These are phyloP conservation scores for Malbranchea zuffiana DNA, from an alignment of 2,329 filamentous ascomycete genomes.

Conservation along the genomic window DNA sequence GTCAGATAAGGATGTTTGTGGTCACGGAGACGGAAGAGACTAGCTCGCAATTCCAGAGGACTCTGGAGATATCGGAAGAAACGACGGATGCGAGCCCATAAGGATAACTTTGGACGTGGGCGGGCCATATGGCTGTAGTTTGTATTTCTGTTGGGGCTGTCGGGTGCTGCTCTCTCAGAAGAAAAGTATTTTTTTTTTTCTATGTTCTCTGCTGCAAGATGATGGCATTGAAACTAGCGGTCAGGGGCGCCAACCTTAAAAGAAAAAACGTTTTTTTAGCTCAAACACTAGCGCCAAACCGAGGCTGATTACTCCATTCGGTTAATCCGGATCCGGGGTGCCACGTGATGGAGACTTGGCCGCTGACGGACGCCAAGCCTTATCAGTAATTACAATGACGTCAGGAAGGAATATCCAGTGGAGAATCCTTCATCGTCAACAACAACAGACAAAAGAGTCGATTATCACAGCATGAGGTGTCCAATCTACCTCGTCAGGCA, in stretches of 20 bases:
- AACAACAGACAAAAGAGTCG: too few species aligned
- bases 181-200: conserved; percentile 2
- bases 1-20: conserved; percentile 15
- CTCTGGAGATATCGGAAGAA: conserved; percentile 10
- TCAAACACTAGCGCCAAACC: too few species aligned
- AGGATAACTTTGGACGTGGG: conserved; percentile 9
- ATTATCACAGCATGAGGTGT: too few species aligned
- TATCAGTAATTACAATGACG: too few species aligned
- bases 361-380: too few species aligned
- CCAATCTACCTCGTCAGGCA: too few species aligned
- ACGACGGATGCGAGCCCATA: conserved; percentile 8
- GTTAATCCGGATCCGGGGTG: too few species aligned
- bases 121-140: conserved; percentile 6
- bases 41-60: conserved; percentile 13
- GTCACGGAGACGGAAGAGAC: conserved; percentile 12
- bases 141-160: not conserved
- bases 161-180: not conserved
- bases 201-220: conserved; percentile 5
- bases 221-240: conserved; percentile 10
- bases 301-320: too few species aligned
- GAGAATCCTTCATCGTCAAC: too few species aligned
- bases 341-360: too few species aligned
- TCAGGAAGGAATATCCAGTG: too few species aligned
- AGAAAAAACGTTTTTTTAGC: too few species aligned
- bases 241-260: conserved; percentile 8